phyloP scores from a whole-genome alignment of 306 rosid species.

The Vicia sativa region DNA sequence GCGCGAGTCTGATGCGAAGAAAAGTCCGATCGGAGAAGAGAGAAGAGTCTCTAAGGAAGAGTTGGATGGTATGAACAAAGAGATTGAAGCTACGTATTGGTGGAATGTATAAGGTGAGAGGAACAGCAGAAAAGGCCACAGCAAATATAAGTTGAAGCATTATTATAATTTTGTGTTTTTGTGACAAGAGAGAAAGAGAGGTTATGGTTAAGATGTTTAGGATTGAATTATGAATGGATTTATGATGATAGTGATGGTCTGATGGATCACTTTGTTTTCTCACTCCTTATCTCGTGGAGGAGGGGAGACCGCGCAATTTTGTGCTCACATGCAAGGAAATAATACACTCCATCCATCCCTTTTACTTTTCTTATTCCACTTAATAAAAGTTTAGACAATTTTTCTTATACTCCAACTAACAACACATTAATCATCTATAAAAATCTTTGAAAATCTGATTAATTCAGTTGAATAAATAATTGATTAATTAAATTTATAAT shows the following conservation, averaged over 20 bases:
- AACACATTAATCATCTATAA: too few relatives aligned
- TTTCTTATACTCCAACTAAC: too few relatives aligned
- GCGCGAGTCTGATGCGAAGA: constrained; percentile 63
- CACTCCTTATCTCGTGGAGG: constrained; percentile 27
- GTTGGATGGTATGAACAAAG: constrained; percentile 66
- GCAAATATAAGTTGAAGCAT: constrained; percentile 83
- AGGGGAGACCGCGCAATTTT: constrained; percentile 17
- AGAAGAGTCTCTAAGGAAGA: constrained; percentile 48
- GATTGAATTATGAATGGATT: neutral
- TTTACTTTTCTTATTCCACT: too few relatives aligned
- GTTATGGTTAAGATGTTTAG: neutral
- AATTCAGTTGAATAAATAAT: too few relatives aligned
- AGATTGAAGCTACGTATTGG: constrained; percentile 79
- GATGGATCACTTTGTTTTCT: constrained; percentile 6
- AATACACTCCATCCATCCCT: neutral
- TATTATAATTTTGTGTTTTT: constrained; percentile 3
- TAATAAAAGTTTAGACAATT: too few relatives aligned
- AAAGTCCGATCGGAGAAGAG: constrained; percentile 46
- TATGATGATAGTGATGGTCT: neutral
- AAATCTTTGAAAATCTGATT: too few relatives aligned
- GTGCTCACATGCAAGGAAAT: neutral
- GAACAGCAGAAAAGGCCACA: constrained; percentile 90
- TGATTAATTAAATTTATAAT: too few relatives aligned
- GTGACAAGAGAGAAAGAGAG: neutral
- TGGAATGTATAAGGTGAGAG: constrained; percentile 81